A percentile compares a stretch with the other conserved stretches of the same genome.
phyloP scores from a whole-genome alignment of 2,329 filamentous ascomycete species.

The Coniochaeta ligniaria region DNA sequence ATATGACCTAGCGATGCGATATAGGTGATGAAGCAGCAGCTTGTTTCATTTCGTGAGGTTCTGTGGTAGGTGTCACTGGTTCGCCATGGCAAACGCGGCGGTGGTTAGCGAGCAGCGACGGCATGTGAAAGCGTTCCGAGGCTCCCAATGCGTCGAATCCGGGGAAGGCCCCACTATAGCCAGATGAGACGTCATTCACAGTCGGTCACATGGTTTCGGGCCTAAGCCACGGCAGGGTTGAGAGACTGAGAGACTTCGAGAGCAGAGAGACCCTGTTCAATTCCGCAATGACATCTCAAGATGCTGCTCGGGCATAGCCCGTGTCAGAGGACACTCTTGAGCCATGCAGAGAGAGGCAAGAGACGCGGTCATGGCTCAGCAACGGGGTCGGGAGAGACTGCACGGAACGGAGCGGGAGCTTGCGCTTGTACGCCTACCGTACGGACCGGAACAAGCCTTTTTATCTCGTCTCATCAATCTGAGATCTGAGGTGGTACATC shows the following conservation, averaged over 20 bases:
- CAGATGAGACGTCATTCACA: neutral
- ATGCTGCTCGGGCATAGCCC: neutral
- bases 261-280: neutral
- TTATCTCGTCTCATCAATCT: neutral
- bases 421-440: neutral
- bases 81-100: neutral
- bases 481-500: neutral
- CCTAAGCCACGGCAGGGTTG: neutral
- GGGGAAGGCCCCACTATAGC: neutral
- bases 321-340: neutral
- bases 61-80: neutral
- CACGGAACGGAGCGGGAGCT: neutral
- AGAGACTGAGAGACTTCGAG: neutral
- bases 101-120: neutral
- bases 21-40: neutral
- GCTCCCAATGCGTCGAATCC: neutral
- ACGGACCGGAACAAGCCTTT: neutral
- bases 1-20: neutral
- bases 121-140: conserved; percentile 3
- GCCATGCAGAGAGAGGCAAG: neutral
- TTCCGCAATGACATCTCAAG: neutral
- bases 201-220: neutral
- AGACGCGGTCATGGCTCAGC: neutral
- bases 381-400: neutral
- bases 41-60: neutral